These are phyloP conservation scores for Coemansia furcata DNA, from an alignment of 192 early-diverging fungal genomes.

Conservation along the genomic window DNA sequence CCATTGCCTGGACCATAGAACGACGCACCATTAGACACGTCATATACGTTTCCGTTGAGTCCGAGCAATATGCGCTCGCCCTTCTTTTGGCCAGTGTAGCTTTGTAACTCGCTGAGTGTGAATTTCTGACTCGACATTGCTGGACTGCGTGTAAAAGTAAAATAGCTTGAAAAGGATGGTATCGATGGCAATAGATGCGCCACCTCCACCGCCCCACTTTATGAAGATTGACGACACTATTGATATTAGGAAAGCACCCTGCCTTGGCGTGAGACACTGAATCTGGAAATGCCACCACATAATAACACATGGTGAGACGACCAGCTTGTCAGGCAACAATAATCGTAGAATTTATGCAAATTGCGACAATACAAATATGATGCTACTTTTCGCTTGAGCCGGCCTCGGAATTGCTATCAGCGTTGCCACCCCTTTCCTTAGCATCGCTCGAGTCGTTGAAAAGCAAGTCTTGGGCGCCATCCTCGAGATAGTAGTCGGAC, in stretches of 20 bases:
- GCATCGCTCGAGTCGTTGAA: neutral
- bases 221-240: neutral
- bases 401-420: neutral
- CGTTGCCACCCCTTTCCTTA: neutral
- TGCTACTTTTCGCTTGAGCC: neutral
- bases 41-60: constrained; percentile 79
- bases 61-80: constrained; percentile 64
- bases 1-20: constrained; percentile 84
- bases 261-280: neutral
- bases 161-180: neutral
- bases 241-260: neutral
- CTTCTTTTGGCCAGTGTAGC: constrained; percentile 13
- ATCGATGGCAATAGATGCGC: neutral
- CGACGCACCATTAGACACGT: constrained; percentile 71
- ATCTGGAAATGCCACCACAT: neutral
- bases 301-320: neutral
- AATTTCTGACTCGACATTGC: constrained; percentile 4
- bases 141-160: neutral
- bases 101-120: constrained; percentile 19
- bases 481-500: constrained; percentile 23
- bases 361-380: neutral
- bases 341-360: no score
- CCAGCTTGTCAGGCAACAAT: no score
- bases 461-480: constrained; percentile 3
- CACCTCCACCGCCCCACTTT: neutral